Conservation (phyloP, 2,329 filamentous ascomycete species). For the Colletotrichum coccodes region DNA sequence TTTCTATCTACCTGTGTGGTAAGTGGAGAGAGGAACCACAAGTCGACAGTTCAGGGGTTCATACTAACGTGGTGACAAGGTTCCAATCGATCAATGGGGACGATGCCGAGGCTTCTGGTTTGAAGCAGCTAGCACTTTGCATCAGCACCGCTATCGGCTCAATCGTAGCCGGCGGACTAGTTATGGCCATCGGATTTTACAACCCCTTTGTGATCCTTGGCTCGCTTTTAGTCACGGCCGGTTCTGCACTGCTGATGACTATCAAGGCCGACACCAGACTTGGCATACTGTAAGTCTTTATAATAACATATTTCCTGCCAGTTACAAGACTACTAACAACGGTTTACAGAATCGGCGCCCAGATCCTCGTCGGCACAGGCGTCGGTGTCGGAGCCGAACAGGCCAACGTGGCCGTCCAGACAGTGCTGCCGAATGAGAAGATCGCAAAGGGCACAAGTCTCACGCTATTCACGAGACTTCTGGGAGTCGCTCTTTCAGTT, state of each 20-base stretch:
- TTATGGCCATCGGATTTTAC: constrained; percentile 54
- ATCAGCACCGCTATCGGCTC: constrained; percentile 47
- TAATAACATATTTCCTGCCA: neutral
- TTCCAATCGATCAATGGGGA: constrained; percentile 55
- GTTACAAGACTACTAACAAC: neutral
- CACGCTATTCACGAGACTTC: constrained; percentile 55
- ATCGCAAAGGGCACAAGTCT: constrained; percentile 57
- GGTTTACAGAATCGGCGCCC: constrained; percentile 46
- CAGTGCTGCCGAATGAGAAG: constrained; percentile 52
- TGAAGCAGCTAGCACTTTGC: constrained; percentile 51
- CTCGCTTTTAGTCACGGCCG: constrained; percentile 9
- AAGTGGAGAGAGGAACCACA: neutral
- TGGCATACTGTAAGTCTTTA: neutral
- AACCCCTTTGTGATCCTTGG: constrained; percentile 50
- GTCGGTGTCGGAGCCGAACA: constrained; percentile 55
- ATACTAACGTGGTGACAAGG: neutral
- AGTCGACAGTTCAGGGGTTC: neutral
- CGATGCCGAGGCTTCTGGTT: constrained; percentile 48
- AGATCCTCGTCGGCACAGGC: constrained; percentile 52
- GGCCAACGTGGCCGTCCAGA: constrained; percentile 56
- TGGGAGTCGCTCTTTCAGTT: constrained; percentile 59
- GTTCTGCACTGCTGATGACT: neutral
- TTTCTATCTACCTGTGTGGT: constrained; percentile 54
- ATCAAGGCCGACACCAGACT: neutral
- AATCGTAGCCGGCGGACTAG: constrained; percentile 44